A percentile compares a stretch with the other conserved stretches of the same genome.
These are phyloP conservation scores for Macrophomina tecta DNA, from an alignment of 2,329 filamentous ascomycete species.

Conservation along the genomic window DNA sequence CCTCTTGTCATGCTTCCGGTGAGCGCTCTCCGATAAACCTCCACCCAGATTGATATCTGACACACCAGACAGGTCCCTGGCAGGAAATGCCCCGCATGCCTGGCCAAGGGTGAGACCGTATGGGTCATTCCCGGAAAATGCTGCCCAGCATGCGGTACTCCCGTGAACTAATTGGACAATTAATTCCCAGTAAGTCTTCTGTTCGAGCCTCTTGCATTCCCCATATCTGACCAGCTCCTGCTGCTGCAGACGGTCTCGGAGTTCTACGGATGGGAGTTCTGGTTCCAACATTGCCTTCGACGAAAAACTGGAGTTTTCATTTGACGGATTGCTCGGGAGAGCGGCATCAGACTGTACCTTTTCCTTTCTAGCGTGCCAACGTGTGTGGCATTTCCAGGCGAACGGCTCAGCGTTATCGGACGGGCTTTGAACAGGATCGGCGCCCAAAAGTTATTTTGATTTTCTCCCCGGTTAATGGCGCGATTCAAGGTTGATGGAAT, in stretches of 20 bases:
- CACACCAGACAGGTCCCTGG: constrained; percentile 43
- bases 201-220: not conserved
- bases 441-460: constrained; percentile 24
- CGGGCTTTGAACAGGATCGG: constrained; percentile 13
- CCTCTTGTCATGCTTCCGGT: constrained; percentile 45
- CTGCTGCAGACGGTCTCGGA: constrained; percentile 8
- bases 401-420: constrained; percentile 12
- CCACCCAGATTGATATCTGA: constrained; percentile 6
- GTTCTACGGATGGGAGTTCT: constrained; percentile 22
- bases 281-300: constrained; percentile 14
- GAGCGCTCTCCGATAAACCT: constrained; percentile 25
- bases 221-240: not conserved
- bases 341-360: constrained; percentile 19
- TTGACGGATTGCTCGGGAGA: constrained; percentile 2
- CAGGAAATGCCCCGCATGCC: constrained; percentile 46
- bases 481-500: constrained; percentile 16
- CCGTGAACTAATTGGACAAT: constrained; percentile 40
- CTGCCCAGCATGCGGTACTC: constrained; percentile 47
- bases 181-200: constrained; percentile 1
- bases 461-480: constrained; percentile 20
- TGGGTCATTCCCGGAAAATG: constrained; percentile 50
- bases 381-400: constrained; percentile 14
- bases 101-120: constrained; percentile 47
- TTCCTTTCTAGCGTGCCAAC: constrained; percentile 7
- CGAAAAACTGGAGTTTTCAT: constrained; percentile 4